Conservation (phyloP, 352 stramenopile species). For the Poterioochromonas sp. region DNA sequence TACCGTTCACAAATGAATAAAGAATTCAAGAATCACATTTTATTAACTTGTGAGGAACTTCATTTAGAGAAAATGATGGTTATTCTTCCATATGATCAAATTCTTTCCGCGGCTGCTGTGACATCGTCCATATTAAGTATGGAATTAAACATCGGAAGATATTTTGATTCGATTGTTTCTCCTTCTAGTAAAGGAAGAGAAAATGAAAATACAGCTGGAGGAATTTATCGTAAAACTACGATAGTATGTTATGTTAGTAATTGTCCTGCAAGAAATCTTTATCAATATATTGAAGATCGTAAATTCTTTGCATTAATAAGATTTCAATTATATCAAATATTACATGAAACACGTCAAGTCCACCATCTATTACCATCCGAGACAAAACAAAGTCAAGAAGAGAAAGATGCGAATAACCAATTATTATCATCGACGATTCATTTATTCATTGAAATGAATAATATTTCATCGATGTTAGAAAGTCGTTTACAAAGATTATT, state of each 20-base stretch:
- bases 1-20: too few species aligned
- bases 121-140: background rate
- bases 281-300: background rate
- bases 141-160: background rate
- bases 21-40: too few species aligned
- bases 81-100: too few species aligned
- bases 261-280: background rate
- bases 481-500: background rate
- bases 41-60: too few species aligned
- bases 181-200: background rate
- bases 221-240: background rate
- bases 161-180: background rate
- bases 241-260: background rate
- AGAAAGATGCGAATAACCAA: background rate
- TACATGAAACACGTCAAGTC: background rate
- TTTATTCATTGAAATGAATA: background rate
- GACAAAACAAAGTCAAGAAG: background rate
- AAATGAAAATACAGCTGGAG: background rate
- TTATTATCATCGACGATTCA: background rate
- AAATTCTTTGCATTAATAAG: too few species aligned
- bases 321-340: too few species aligned
- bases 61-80: too few species aligned
- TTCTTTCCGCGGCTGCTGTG: too few species aligned
- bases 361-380: background rate
- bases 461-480: background rate